Percentiles rank a stretch among this genome's conserved stretches.
phyloP scores from a whole-genome alignment of 495 filamentous ascomycete genomes.

The Astrocystis sublimbata region DNA sequence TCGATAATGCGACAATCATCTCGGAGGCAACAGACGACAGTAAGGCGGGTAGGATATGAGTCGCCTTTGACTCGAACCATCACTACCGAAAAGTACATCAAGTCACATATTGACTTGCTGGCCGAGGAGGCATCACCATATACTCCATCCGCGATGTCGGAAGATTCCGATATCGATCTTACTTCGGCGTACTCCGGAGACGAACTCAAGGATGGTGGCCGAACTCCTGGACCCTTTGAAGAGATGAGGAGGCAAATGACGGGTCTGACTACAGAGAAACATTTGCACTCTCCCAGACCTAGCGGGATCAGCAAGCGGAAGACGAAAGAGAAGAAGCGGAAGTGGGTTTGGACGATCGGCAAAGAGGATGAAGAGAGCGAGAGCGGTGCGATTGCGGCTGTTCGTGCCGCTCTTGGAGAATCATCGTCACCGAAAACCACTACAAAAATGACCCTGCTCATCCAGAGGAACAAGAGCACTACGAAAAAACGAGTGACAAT shows the following conservation, averaged over 20 bases:
- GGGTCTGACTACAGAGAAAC: constrained; percentile 40
- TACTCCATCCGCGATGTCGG: constrained; percentile 38
- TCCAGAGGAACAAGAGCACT: constrained; percentile 1
- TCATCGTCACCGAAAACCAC: constrained; percentile 11
- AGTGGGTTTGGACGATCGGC: constrained; percentile 57
- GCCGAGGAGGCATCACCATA: constrained; percentile 51
- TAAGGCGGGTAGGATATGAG: constrained; percentile 54
- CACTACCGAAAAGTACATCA: constrained; percentile 54
- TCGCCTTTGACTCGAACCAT: constrained; percentile 56
- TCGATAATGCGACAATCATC: constrained; percentile 50
- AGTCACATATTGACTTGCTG: constrained; percentile 57
- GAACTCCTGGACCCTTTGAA: constrained; percentile 59
- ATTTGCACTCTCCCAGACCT: constrained; percentile 34
- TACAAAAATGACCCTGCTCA: background rate
- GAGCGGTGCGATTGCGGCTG: constrained; percentile 37
- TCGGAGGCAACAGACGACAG: constrained; percentile 49
- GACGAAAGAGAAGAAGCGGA: constrained; percentile 51
- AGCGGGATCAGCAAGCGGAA: constrained; percentile 48
- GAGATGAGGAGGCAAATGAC: constrained; percentile 58
- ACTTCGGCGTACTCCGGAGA: constrained; percentile 50
- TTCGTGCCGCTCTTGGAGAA: constrained; percentile 26
- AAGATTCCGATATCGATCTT: constrained; percentile 45
- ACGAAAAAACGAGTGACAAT: constrained; percentile 22
- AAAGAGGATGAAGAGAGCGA: constrained; percentile 46
- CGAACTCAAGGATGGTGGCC: constrained; percentile 54